Conservation (phyloP, 345 rosid species). For the Litchi chinensis region DNA sequence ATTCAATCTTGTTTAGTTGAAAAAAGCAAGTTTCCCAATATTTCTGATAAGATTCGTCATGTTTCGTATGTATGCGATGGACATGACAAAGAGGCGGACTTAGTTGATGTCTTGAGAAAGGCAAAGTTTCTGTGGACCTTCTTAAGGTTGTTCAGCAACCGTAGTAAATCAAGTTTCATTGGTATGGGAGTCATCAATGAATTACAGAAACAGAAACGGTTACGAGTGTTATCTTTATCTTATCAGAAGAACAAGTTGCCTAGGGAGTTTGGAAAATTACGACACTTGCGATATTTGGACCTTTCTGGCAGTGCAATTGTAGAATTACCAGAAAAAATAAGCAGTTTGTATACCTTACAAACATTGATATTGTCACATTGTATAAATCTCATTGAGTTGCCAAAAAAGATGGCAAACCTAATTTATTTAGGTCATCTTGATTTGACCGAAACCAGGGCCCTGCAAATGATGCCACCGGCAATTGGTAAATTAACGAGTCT, state of each 20-base stretch:
- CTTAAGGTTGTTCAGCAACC: constrained; percentile 30
- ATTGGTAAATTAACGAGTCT: constrained; percentile 36
- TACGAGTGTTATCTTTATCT: constrained; percentile 42
- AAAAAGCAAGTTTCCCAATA: constrained; percentile 17
- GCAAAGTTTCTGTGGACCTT: constrained; percentile 37
- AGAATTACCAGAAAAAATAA: constrained; percentile 30
- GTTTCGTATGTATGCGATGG: constrained; percentile 28
- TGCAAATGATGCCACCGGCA: constrained; percentile 33
- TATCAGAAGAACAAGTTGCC: constrained; percentile 23
- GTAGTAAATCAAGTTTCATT: constrained; percentile 27
- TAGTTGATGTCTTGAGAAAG: constrained; percentile 33
- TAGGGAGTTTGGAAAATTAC: constrained; percentile 31
- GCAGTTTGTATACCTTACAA: constrained; percentile 35
- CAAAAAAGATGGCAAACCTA: constrained; percentile 30
- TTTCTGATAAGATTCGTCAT: constrained; percentile 29
- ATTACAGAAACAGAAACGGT: constrained; percentile 18
- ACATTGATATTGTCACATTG: constrained; percentile 36
- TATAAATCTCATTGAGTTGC: constrained; percentile 30
- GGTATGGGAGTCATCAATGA: constrained; percentile 28
- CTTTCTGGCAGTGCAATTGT: constrained; percentile 27
- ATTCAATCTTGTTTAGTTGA: constrained; percentile 38
- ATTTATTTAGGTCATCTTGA: constrained; percentile 37
- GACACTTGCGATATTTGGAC: constrained; percentile 39
- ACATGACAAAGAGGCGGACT: constrained; percentile 9
- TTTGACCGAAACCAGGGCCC: constrained; percentile 25